Evolutionary conservation across 805 yeast species (phyloP), one percentile per base, ranked within the genome.

Genomic region (Dipodascus geniculatus): DNA sequence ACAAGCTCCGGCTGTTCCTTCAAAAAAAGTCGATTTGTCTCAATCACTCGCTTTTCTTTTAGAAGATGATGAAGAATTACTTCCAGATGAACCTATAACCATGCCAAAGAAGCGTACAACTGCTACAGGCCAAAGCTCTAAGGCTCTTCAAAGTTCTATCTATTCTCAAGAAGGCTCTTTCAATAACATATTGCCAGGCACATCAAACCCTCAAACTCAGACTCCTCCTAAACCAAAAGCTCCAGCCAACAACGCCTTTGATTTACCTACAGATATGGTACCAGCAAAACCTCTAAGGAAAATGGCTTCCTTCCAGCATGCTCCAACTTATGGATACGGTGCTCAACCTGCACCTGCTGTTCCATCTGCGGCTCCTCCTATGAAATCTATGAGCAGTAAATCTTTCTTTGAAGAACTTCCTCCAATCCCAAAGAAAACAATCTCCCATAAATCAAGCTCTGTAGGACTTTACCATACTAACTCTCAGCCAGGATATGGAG

Each of bases 371-470:
- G 51, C 57, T 2, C 53, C 56, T 3, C 56, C 63, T n/a, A 52
- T 54, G 23, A 57, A 56, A 23, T 59, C 60, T 44, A 55, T n/a
- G 48, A 54, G 65, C 9, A 65, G 62, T 56, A 74, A 76, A 61
- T 67, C 79, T 8, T 80, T 82, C 61, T 82, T 80, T 61, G 83
- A 79, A 53, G 87, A 82, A 53, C 63, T 80, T 42, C 86, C 86
- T 2, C 58, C 75, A 4, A 28, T 60, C 2, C 68, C 69, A 8
- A 66, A 24, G 56, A 59, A 20, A 63, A 59, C 55, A 11, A 38
- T 55, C 6, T 22, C 56, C 3, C 48, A 58, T 11, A 51, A 57
- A 50, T 23, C 57, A 14, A 58, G 60, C 48, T 48, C 48, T 48
- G 48, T 47, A 17, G 49, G 24, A 3, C n/a, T 22, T 23, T 22